These are phyloP conservation scores for Kokia cookei DNA, from an alignment of 441 rosid species.

Conservation along the genomic window DNA sequence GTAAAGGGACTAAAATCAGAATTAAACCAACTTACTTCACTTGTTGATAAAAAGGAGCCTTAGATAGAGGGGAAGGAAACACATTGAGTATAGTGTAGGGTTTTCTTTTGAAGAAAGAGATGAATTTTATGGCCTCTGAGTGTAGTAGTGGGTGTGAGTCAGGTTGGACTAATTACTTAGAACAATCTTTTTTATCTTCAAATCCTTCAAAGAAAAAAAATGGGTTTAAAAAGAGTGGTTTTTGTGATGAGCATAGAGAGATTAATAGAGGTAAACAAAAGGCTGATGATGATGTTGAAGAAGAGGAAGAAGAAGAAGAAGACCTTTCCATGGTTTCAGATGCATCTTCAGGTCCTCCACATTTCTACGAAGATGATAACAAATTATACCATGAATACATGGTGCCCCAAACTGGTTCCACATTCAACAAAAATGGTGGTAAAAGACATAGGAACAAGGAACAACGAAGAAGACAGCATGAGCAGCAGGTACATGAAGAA, in stretches of 20 bases:
- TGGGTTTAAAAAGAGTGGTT: constrained; percentile 10
- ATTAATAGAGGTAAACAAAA: constrained; percentile 24
- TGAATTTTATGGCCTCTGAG: constrained; percentile 41
- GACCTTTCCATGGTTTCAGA: constrained; percentile 92
- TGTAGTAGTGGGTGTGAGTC: constrained; percentile 85
- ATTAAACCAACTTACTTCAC: not conserved
- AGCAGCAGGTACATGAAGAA: constrained; percentile 24
- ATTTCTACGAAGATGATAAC: constrained; percentile 20
- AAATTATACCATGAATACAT: not conserved
- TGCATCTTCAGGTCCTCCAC: constrained; percentile 97
- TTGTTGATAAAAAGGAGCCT: not conserved
- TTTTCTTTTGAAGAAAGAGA: constrained; percentile 9
- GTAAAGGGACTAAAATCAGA: not conserved
- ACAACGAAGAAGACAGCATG: constrained; percentile 17
- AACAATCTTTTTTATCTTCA: constrained; percentile 53
- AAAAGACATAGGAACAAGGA: constrained; percentile 34
- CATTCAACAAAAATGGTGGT: constrained; percentile 14
- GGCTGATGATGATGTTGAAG: constrained; percentile 32
- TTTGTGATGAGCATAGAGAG: constrained; percentile 3
- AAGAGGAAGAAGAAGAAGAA: constrained; percentile 59
- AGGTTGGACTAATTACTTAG: constrained; percentile 92
- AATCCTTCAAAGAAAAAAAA: constrained; percentile 14
- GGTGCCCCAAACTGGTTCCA: not conserved
- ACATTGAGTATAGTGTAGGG: not conserved
- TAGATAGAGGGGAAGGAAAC: not conserved